Base-by-base conservation (phyloP, 192 early-diverging fungal genomes). In the Pilobolus umbonatus region DNA sequence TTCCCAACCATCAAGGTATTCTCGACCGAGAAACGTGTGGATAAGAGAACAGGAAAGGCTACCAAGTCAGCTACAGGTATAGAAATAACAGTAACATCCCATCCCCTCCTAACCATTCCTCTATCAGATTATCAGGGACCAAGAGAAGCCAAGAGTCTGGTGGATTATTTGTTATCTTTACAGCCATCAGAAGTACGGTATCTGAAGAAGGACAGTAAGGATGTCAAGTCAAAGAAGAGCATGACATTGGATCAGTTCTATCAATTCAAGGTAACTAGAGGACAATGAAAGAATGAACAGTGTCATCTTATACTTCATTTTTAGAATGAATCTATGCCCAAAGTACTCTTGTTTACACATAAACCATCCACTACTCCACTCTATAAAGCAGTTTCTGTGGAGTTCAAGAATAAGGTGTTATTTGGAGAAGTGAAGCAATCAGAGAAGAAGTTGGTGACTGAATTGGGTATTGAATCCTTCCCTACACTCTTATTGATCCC, bases 1-100 rank as follows among this genome's bases (percentile, higher is more conserved):
- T 94, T 92, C 68, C 92, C 92, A 11, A 93, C 90, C 15, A 76
- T 94, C 55, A 94, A 94, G 68, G 47, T 91, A 7, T 94, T 94
- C 61, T 79, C 79, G 3, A 65, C 64, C 17, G 56, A 62, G 4
- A 34, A 31, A 24, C 35, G 11, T 22, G 11, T 35, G 15, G 31
- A 54, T 28, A 76, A 79, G 25, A 82, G 82, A 45, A 77, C 80
- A 58, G 64, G 61, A 12, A 11, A 36, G 38, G 40, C 43, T 5
- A 54, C 47, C 0, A 75, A 73, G 50, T 52, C n/a, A 19, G 60
- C 71, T 4, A 57, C 54, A 55, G 72, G 74, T 73, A 62, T 30
- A 60, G 65, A 62, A 69, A 62, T 19, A 51, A 30, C 35, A 39
- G 9, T 11, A 11, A 45, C 10, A 11, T n/a, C n/a, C n/a, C n/a